phyloP scores from a whole-genome alignment of 805 yeast species.

The Kazachstania kunashirensis region DNA sequence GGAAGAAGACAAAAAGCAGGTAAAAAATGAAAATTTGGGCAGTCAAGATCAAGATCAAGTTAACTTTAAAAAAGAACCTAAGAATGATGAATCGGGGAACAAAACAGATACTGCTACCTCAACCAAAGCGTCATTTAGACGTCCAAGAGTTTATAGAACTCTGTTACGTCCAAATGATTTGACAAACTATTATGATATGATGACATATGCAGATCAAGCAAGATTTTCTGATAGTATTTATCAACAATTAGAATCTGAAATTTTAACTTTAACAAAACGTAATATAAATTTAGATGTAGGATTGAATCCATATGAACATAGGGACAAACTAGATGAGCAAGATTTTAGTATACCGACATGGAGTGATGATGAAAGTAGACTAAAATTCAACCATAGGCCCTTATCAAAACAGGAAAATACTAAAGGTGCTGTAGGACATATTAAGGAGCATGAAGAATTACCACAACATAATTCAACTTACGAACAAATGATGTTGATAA shows the following conservation, averaged over 20 bases:
- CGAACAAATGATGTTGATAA: constrained; percentile 78
- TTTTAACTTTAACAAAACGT: constrained; percentile 67
- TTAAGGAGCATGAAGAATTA: constrained; percentile 54
- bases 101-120: too few species aligned
- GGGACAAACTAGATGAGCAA: constrained; percentile 26
- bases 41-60: too few species aligned
- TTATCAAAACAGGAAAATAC: constrained; percentile 31
- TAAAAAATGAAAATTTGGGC: too few species aligned
- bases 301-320: constrained; percentile 50
- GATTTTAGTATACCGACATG: constrained; percentile 38
- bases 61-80: too few species aligned
- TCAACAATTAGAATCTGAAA: constrained; percentile 79
- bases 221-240: constrained; percentile 72
- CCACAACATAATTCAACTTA: constrained; percentile 75
- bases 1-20: too few species aligned
- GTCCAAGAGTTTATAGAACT: constrained; percentile 70
- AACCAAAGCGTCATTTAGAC: constrained; percentile 22
- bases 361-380: constrained; percentile 27
- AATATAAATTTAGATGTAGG: constrained; percentile 69
- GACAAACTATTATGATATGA: constrained; percentile 74
- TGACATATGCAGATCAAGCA: constrained; percentile 74
- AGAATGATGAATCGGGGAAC: too few species aligned
- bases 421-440: constrained; percentile 35
- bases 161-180: constrained; percentile 71
- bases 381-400: constrained; percentile 33